Evolutionary conservation across 805 yeast genomes (phyloP), one percentile per base, ranked within the genome.

Genomic region (Metahyphopichia silvanorum): DNA sequence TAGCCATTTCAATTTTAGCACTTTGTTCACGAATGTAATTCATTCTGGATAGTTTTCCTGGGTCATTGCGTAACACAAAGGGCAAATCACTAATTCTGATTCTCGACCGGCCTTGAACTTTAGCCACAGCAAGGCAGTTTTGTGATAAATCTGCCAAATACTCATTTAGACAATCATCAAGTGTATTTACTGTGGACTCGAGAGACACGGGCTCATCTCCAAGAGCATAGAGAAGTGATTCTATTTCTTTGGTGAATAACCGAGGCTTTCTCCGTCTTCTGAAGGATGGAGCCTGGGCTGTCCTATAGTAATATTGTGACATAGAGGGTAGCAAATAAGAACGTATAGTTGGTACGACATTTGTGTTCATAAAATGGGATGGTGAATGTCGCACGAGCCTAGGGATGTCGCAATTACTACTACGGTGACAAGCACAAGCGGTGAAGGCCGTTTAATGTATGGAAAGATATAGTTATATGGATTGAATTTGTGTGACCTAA

Each of bases 41-140:
- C 44, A 63, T 47, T 32, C 73, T 45, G 27, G 69, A 61, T 33
- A 66, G 47, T 42, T 64, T 66, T 44, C 53, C 50, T 3, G 73
- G 71, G 31, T 66, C 73, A 36, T 66, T 56, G 10, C 66, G 47
- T 24, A 66, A 46, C 6, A 62, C 63, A 46, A 64, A 61, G 16
- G 65, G 67, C 34, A 66, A 51, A 43, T 66, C 73, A 35, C 66
- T 68, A 37, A 65, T 52, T 38, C 66, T 66, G 17, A 66, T 55
- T 34, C 71, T 39, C 17, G 56, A 41, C 23, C 71, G 45, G 17
- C 67, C 66, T 29, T 65, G 70, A 6, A 63, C 47, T 27, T 53
- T 44, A 7, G 73, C 66, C 37, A 47, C 64, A 22, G 40, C 44
- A 21, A 55, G 47, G 6, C 59, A 42, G 24, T 61, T 59, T 19